Evolutionary conservation across 192 early-diverging fungal species (phyloP).

Genomic region (Coemansia aciculifera): DNA sequence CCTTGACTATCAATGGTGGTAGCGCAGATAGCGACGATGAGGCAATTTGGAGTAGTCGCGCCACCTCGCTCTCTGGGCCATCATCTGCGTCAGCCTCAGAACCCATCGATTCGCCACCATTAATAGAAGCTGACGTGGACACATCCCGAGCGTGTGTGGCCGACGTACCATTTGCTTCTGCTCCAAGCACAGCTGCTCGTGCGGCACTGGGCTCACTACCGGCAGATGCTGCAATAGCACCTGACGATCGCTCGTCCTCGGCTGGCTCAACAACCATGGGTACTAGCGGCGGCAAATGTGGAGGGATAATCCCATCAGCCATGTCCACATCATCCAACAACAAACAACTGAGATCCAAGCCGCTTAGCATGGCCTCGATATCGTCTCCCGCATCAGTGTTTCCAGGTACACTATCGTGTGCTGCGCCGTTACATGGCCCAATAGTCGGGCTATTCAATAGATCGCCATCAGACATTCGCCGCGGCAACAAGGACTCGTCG

Average conservation of each 20-base stretch:
- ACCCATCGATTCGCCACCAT: constrained; percentile 9
- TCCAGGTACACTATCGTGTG: background rate
- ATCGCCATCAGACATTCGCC: constrained; percentile 6
- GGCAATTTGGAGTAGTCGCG: constrained; percentile 35
- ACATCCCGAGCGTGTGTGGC: background rate
- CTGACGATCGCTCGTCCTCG: constrained; percentile 2
- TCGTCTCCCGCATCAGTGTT: constrained; percentile 11
- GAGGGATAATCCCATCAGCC: constrained; percentile 27
- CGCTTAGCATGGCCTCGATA: constrained; percentile 28
- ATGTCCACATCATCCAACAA: constrained; percentile 22
- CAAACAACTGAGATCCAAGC: constrained; percentile 28
- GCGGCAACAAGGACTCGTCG: background rate
- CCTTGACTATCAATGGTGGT: constrained; percentile 18
- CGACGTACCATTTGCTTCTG: background rate
- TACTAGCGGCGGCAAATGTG: constrained; percentile 42
- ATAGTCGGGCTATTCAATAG: background rate
- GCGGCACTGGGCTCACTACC: background rate
- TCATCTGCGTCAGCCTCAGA: constrained; percentile 27
- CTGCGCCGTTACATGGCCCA: background rate
- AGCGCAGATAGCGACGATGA: constrained; percentile 35
- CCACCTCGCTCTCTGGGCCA: constrained; percentile 29
- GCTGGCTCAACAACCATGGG: constrained; percentile 8
- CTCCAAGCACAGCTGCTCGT: background rate
- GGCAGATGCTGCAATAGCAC: background rate
- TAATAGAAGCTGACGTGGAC: background rate